phyloP scores from a whole-genome alignment of 2,329 filamentous ascomycete species.

The Diaporthe nobilis region DNA sequence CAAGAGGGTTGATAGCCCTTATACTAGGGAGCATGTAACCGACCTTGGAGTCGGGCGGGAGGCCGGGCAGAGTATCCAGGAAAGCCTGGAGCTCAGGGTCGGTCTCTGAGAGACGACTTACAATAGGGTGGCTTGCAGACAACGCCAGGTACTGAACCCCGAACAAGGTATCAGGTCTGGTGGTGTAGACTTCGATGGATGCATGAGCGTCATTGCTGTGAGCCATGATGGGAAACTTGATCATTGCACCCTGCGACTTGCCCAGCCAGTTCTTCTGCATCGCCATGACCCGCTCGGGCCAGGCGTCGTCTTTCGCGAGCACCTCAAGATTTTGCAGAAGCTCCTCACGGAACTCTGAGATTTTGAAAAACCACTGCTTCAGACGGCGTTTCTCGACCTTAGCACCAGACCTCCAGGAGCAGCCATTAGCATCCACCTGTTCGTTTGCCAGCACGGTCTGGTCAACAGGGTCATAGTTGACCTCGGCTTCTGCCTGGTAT shows the following conservation, averaged over 20 bases:
- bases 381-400: conserved; percentile 84
- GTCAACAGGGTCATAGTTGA: conserved; percentile 93
- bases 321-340: conserved; percentile 79
- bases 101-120: conserved; percentile 69
- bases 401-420: conserved; percentile 89
- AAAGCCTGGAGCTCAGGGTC: conserved; percentile 77
- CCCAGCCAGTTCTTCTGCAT: conserved; percentile 94
- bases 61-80: conserved; percentile 71
- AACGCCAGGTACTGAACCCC: conserved; percentile 89
- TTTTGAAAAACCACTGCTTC: conserved; percentile 92
- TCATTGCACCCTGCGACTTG: conserved; percentile 78
- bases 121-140: conserved; percentile 79
- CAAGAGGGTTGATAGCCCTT: conserved; percentile 76
- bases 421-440: conserved; percentile 89
- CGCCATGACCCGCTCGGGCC: conserved; percentile 85
- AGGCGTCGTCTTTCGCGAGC: conserved; percentile 74
- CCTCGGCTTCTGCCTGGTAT: conserved; percentile 85
- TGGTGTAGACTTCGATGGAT: conserved; percentile 83
- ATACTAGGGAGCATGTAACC: conserved; percentile 78
- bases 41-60: conserved; percentile 70
- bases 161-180: conserved; percentile 87
- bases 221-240: conserved; percentile 76
- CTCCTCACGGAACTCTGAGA: conserved; percentile 82
- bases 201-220: conserved; percentile 57
- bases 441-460: conserved; percentile 93